Evolutionary conservation across 2,329 filamentous ascomycete genomes (phyloP), one percentile per base, ranked within the genome.

Genomic region (Epichloe brachyelytri): DNA sequence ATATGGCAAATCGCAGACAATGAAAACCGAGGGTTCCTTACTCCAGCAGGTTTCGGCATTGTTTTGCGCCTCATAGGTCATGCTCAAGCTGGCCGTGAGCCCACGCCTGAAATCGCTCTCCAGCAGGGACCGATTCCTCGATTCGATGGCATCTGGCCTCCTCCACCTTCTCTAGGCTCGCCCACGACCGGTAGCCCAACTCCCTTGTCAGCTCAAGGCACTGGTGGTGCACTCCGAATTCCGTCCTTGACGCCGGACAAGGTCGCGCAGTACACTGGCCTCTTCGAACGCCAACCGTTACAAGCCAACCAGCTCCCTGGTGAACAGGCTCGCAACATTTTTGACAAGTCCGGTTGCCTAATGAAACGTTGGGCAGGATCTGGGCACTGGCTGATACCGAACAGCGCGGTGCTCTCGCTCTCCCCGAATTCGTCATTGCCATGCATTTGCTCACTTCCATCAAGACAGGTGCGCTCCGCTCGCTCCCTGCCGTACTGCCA

Each of bases 1-100:
- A 97, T 98, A 77, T 98, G 93, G 93, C 91, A 97, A 71, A 93
- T 98, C 66, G 91, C 93, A 59, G 93, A 98, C 72, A 89, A 81
- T 58, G 91, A 97, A 72, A 98, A 98, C 72, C 82, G 90, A 57
- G 93, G 93, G 49, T 86, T 97, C 59, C 75, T 98, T 58, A 96
- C 90, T 36, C 89, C 89, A 19, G 81, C 89, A 41, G 93, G 91
- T 65, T 98, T 98, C 71, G 88, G 90, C 54, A 80, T 95, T 65
- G 93, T 95, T 52, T 71, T 98, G 64, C 82, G 93, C 62, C 81
- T 98, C 65, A 97, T 98, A 65, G 93, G 89, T 54, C 93, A 97
- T 71, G 90, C 89, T 57, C 93, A 98, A 71, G 87, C 85, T 57
- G 87, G 88, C 61, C 82, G 86, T 66, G 81, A 88, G 61, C 90